Base-by-base conservation (phyloP, 2,329 filamentous ascomycete genomes). In the Colletotrichum plurivorum region DNA sequence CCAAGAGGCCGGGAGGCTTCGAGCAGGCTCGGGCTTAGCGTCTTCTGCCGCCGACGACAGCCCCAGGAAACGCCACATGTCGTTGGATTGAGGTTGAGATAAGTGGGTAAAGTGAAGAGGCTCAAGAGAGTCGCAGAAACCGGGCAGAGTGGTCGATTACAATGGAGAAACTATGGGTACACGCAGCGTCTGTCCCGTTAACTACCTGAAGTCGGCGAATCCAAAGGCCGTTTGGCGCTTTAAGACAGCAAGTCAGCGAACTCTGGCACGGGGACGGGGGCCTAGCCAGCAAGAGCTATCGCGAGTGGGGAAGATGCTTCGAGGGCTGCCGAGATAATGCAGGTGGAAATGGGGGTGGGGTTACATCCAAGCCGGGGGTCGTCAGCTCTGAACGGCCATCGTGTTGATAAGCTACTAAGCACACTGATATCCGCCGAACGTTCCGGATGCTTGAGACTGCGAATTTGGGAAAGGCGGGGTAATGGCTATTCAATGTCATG, bases 1-100 rank as follows among this genome's bases (percentile, higher is more conserved):
- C 73, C 73, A 76, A 2, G 73, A 65, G 3, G 74, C 72, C 16
- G 74, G 75, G 15, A 76, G 71, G 16, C 74, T 74, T 27, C 67
- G 66, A 15, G 62, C 64, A 1, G 73, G 51, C 10, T 71, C 69
- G 31, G 63, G 48, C 27, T 69, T 69, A 31, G 36, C 43, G 1
- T 48, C 43, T 12, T 51, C 54, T 2, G 46, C 39, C 2, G 57
- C 20, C n/a, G 63, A 49, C 49, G 65, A 52, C 20, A 68, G 20
- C 13, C 65, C 60, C 20, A 68, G 46, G n/a, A 64, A 68, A n/a
- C 65, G 60, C 60, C 62, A 59, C 65, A 68, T 68, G 39, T 48
- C 31, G 53, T 48, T 48, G 46, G 5, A 20, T 18, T 22, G 25
- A 48, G n/a, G 20, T 46, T 13, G 20, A 20, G 20, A 41, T 46